Evolutionary conservation across 306 rosid species (phyloP), one percentile per base, ranked within the genome.

Genomic region (Cyamopsis tetragonoloba): DNA sequence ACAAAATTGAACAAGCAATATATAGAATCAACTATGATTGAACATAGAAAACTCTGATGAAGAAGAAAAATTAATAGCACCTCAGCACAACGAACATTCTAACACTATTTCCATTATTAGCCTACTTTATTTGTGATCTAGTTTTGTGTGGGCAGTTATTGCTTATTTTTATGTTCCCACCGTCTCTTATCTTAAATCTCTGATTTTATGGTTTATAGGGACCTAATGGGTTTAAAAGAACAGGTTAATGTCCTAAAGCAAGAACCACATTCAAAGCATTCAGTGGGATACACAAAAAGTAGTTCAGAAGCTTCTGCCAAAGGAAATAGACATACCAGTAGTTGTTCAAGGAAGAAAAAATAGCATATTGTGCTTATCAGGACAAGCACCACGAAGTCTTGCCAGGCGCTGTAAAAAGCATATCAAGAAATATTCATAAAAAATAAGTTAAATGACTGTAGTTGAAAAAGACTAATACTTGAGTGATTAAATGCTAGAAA

Each of bases 341-440:
- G 95, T 85, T 93, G 98, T 83, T 93, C 97, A 15, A 93, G 91
- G 82, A 89, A 93, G 95, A 93, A 93, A 82, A 93, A 89, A 72
- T 93, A 93, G 86, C 98, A 89, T 66, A 89, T 82, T 5, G 95
- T 86, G 90, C 98, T 93, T 72, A 93, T 89, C 73, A 89, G 81
- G 76, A 86, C 85, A 68, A 93, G 91, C 80, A 93, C 86, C 80
- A 89, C 97, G 12, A 93, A 89, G 83, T 93, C 98, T 82, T 93
- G 98, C 98, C 98, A 93, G 6, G 84, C 98, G 59, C 98, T 93
- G 93, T 51, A 73, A 59, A 69, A 73, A 32, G 34, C 17, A 53
- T 2, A 65, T 17, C 20, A 71, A 60, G 35, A 24, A 60, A 42
- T 41, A 32, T 70, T 62, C 62, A 54, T 27, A 68, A 31, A 26